Conservation (phyloP, 208 protist species). For the Leptomonas pyrrhocoris region DNA sequence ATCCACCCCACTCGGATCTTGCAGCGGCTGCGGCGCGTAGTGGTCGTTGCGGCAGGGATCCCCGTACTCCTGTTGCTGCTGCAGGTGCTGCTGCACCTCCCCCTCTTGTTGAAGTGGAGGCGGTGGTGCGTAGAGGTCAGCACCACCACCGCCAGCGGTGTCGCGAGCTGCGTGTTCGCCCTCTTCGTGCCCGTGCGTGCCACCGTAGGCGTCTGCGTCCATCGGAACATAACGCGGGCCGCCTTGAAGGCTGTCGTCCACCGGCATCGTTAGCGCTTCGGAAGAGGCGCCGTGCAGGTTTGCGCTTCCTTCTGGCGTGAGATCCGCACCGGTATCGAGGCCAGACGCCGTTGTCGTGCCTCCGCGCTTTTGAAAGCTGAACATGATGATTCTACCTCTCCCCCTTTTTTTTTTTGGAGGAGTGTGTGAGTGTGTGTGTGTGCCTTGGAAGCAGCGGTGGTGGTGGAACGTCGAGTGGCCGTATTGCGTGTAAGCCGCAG, state of each 20-base stretch:
- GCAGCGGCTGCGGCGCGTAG: not conserved
- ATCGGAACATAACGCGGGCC: not conserved
- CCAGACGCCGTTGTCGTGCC: conserved; percentile 9
- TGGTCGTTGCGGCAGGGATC: not conserved
- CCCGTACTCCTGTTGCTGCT: not conserved
- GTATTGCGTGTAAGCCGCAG: too few relatives aligned
- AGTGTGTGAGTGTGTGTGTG: not conserved
- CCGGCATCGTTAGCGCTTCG: conserved; percentile 3
- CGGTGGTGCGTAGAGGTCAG: too few relatives aligned
- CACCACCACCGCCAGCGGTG: too few relatives aligned
- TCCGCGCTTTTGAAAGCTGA: conserved; percentile 25
- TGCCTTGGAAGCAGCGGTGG: not conserved
- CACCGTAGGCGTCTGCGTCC: not conserved
- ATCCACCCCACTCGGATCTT: conserved; percentile 11
- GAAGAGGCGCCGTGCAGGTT: not conserved
- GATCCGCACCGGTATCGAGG: not conserved
- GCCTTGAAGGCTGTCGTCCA: not conserved
- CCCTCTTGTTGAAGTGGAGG: not conserved
- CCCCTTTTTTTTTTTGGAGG: not conserved
- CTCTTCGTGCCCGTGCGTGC: not conserved
- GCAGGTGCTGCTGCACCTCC: not conserved
- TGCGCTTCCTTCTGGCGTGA: not conserved
- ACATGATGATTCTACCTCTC: conserved; percentile 23
- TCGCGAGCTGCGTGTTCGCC: too few relatives aligned
- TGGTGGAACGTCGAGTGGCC: too few relatives aligned